phyloP scores from a whole-genome alignment of 345 rosid species.

The Leavenworthia alabamica region DNA sequence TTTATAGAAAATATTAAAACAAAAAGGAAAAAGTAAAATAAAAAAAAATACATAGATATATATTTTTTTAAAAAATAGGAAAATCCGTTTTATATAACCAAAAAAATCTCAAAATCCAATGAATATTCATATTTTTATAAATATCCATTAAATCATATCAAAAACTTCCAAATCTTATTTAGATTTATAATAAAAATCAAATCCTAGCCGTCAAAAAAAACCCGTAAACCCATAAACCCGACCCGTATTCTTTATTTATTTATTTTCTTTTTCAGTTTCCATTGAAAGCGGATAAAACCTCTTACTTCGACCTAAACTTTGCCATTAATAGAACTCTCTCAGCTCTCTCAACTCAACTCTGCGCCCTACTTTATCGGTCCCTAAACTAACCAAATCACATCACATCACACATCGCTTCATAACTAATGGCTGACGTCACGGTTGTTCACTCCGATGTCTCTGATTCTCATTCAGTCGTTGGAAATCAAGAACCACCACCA shows the following conservation, averaged over 20 bases:
- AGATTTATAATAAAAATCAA: too few relatives aligned
- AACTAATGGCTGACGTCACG: slow-evolving; percentile 19
- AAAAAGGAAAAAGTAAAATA: too few relatives aligned
- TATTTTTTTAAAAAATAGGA: too few relatives aligned
- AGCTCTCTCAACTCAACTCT: neutral
- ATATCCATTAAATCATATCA: too few relatives aligned
- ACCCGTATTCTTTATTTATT: neutral
- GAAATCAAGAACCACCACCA: neutral
- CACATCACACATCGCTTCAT: neutral
- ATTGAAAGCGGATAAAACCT: slow-evolving; percentile 20
- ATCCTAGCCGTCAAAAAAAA: neutral
- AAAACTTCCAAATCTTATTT: too few relatives aligned
- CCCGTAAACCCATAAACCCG: slow-evolving; percentile 9
- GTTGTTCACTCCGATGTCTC: slow-evolving; percentile 2
- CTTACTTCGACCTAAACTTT: slow-evolving; percentile 23
- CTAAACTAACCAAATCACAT: neutral
- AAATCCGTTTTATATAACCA: too few relatives aligned
- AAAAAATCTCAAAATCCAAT: too few relatives aligned
- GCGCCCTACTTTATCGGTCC: neutral
- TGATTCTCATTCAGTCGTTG: slow-evolving; percentile 4
- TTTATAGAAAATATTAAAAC: too few relatives aligned
- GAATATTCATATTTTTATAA: too few relatives aligned
- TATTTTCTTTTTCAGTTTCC: neutral
- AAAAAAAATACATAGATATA: neutral
- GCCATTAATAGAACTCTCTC: slow-evolving; percentile 18